phyloP scores from a whole-genome alignment of 2,329 filamentous ascomycete genomes.

The Daldinia sp. region DNA sequence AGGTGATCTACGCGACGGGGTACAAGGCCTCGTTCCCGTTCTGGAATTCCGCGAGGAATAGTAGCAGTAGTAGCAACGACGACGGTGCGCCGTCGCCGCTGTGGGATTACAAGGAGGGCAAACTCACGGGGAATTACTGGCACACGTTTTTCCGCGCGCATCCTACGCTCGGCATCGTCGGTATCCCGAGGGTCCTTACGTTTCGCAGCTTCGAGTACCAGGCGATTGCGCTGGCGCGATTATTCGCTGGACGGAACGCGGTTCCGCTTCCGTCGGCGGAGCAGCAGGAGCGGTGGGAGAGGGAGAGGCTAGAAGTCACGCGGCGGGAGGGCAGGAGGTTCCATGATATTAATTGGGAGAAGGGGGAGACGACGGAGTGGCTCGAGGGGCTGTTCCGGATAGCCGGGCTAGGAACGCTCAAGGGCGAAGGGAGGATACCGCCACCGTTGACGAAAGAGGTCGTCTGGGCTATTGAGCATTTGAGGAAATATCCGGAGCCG shows the following conservation, averaged over 20 bases:
- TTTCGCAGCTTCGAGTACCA: constrained; percentile 69
- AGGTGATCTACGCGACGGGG: constrained; percentile 59
- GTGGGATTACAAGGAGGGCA: constrained; percentile 62
- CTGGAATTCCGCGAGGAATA: constrained; percentile 61
- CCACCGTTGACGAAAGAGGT: constrained; percentile 59
- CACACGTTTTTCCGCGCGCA: constrained; percentile 66
- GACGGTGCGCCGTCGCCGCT: constrained; percentile 52
- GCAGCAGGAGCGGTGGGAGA: constrained; percentile 63
- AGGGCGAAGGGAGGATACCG: constrained; percentile 61
- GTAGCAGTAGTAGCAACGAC: constrained; percentile 53
- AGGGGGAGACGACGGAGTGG: constrained; percentile 63
- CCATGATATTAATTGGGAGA: constrained; percentile 66
- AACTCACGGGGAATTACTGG: constrained; percentile 60
- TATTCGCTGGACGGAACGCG: constrained; percentile 59
- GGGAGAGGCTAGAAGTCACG: constrained; percentile 51
- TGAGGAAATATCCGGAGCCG: constrained; percentile 61
- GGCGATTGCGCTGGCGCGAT: constrained; percentile 63
- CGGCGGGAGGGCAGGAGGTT: constrained; percentile 57
- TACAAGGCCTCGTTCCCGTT: constrained; percentile 60
- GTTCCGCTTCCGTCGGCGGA: constrained; percentile 54
- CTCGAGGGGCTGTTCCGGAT: constrained; percentile 60
- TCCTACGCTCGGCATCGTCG: constrained; percentile 63
- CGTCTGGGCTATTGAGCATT: constrained; percentile 61
- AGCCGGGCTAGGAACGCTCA: constrained; percentile 62
- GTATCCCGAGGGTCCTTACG: constrained; percentile 63